Base-by-base conservation (phyloP, 768 basidiomycete genomes). In the Lactifluus subvellereus region DNA sequence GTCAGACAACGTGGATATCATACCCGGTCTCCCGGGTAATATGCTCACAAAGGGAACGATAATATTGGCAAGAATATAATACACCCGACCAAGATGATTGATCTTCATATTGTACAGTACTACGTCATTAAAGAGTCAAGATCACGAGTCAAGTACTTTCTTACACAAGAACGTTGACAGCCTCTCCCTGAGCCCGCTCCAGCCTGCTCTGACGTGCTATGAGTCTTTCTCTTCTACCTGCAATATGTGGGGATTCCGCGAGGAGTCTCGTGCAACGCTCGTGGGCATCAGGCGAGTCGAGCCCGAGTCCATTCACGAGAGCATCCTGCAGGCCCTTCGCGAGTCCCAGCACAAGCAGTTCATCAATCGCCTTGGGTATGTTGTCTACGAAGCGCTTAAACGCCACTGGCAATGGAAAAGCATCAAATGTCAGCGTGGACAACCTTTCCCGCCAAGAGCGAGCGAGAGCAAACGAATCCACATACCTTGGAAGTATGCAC, bases 401-500 rank as follows among this genome's bases (percentile, higher is more conserved):
- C 0, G 79, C 73, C 6, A 82, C 80, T 87, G 60, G 6, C 18
- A 47, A 51, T 9, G 33, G 27, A 65, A 47, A 43, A 7, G 42
- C 18, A 49, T 20, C 13, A n/a, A 18, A 14, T 16, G 27, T 57
- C 58, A 56, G 55, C 20, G 10, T 33, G 10, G n/a, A 30, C 32
- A 45, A 20, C 33, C 27, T 62, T 40, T 47, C 50, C 55, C 18
- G 32, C 9, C 14, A 10, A 60, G 30, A 22, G 14, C 40, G 18
- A 38, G 59, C 47, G 62, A 61, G 52, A 66, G 32, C 35, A 33
- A 35, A 27, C 53, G 27, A 33, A 55, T 27, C 11, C 35, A 66
- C 68, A 8, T 68, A 87, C 89, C 88, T 78, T 89, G 85, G 71
- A 89, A 89, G 66, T 89, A 89, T 0, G 84, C 87, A 5, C 86